These are phyloP conservation scores for Triticum monococcum DNA, from an alignment of 176 grass and related monocot genomes.

Conservation along the genomic window DNA sequence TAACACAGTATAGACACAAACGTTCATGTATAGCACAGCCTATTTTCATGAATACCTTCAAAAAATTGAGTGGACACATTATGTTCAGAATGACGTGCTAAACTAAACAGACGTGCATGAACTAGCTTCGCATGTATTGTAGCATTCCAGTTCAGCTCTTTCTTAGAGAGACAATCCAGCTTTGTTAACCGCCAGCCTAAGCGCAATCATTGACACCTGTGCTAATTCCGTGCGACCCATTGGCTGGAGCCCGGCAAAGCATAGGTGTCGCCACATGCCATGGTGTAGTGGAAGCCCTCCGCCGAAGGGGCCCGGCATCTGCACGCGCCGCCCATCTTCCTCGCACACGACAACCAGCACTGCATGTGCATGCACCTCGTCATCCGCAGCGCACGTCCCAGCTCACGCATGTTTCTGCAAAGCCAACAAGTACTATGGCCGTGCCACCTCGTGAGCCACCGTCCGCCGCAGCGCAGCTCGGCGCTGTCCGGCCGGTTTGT, in stretches of 20 bases:
- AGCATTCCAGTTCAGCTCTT: no score
- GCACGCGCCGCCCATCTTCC: neutral
- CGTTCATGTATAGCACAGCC: no score
- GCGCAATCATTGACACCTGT: constrained; percentile 8
- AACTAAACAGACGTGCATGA: no score
- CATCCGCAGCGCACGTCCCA: neutral
- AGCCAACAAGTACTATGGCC: neutral
- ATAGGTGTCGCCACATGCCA: constrained; percentile 16
- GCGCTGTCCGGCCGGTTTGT: neutral
- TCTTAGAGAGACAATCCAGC: no score
- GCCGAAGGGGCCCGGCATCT: neutral
- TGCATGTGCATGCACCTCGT: constrained; percentile 4
- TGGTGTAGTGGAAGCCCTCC: neutral
- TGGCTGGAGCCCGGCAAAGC: neutral
- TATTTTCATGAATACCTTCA: no score
- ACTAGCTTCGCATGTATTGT: no score
- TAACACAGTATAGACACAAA: no score
- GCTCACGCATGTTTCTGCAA: neutral
- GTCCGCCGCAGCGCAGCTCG: no score
- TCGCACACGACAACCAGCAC: neutral
- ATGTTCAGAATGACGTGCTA: no score
- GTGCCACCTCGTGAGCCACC: neutral
- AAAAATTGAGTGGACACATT: no score
- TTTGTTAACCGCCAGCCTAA: neutral
- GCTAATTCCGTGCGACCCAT: neutral